These are phyloP conservation scores for Lagenidium sp. DNA, from an alignment of 352 stramenopile genomes.

Conservation along the genomic window DNA sequence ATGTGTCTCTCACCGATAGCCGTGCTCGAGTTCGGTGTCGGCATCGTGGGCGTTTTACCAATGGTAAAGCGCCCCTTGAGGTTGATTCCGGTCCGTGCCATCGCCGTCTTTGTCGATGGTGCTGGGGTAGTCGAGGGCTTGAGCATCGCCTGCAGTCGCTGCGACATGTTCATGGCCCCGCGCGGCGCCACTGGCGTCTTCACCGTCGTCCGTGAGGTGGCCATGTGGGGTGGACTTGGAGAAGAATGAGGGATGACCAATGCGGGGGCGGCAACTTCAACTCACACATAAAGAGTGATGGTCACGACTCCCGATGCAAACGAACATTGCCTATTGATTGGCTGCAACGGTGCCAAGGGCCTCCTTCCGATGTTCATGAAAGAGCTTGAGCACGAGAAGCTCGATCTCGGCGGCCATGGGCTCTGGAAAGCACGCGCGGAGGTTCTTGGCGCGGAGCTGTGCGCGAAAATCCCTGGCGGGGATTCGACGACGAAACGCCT, in stretches of 20 bases:
- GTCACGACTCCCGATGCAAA: neutral
- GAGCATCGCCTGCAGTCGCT: neutral
- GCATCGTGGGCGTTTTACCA: neutral
- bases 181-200: neutral
- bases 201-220: no score
- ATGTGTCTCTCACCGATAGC: neutral
- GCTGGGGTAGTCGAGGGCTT: no score
- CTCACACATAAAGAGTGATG: neutral
- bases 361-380: conserved; percentile 28
- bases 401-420: conserved; percentile 27
- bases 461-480: conserved; percentile 46
- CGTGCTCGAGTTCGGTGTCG: neutral
- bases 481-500: conserved; percentile 21
- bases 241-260: no score
- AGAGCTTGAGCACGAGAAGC: conserved; percentile 30
- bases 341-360: neutral
- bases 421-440: conserved; percentile 27
- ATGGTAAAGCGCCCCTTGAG: neutral
- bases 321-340: neutral
- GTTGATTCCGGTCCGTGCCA: neutral
- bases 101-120: neutral
- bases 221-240: no score
- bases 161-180: neutral
- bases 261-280: neutral
- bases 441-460: conserved; percentile 34